Percentiles rank a stretch among this genome's conserved stretches.
Conservation (phyloP, 805 yeast genomes). For the Candida easanensis region DNA sequence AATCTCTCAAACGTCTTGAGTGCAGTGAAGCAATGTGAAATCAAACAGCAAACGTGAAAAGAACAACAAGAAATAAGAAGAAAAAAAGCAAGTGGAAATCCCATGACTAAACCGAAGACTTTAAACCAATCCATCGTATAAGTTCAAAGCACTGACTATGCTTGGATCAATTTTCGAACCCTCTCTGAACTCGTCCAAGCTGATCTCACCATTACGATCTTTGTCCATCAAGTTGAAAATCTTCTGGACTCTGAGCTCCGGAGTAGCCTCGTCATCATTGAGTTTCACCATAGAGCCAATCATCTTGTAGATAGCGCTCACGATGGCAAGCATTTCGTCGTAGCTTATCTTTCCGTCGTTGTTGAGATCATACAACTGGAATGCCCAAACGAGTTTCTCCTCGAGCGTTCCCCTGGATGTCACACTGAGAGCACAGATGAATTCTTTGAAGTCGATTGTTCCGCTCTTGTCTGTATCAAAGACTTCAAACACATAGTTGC, state of each 20-base stretch:
- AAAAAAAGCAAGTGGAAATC: neutral
- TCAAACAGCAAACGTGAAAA: too few relatives aligned
- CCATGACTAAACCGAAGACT: neutral
- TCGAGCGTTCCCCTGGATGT: constrained; percentile 83
- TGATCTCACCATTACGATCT: constrained; percentile 63
- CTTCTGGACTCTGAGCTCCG: constrained; percentile 81
- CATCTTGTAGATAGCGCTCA: constrained; percentile 87
- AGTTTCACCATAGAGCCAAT: constrained; percentile 90
- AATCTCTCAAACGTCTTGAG: too few relatives aligned
- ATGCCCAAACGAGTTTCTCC: constrained; percentile 88
- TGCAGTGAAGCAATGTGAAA: too few relatives aligned
- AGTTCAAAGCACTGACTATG: constrained; percentile 68
- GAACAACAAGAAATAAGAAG: neutral
- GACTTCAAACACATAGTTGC: constrained; percentile 82
- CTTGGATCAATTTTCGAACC: constrained; percentile 78
- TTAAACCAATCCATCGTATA: constrained; percentile 78
- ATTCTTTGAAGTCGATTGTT: constrained; percentile 86
- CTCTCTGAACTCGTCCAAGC: constrained; percentile 80
- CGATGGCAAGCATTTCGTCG: constrained; percentile 76
- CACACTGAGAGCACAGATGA: constrained; percentile 80
- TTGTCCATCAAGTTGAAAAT: constrained; percentile 74
- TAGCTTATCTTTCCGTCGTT: constrained; percentile 73
- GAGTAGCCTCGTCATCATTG: constrained; percentile 87
- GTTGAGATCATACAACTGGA: constrained; percentile 80
- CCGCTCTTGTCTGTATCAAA: constrained; percentile 84